Evolutionary conservation across 2,329 filamentous ascomycete genomes (phyloP).

Genomic region (Alternaria ethzedia): DNA sequence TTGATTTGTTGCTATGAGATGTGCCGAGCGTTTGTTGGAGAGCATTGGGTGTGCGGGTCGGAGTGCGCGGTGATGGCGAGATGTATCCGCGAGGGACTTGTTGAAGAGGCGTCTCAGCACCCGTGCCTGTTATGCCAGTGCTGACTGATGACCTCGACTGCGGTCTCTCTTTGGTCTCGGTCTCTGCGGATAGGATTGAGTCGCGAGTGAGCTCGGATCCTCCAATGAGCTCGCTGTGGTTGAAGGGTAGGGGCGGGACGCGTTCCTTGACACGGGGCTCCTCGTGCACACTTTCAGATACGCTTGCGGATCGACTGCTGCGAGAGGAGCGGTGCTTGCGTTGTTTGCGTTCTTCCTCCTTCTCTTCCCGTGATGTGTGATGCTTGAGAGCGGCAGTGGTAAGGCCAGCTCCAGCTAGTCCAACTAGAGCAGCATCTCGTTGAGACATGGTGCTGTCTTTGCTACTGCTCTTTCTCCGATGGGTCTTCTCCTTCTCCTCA

Average conservation of each 20-base stretch:
- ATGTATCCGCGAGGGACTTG: slow-evolving; percentile 67
- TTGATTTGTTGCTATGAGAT: slow-evolving; percentile 66
- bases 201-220: slow-evolving; percentile 86
- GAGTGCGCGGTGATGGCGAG: slow-evolving; percentile 67
- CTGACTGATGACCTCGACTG: slow-evolving; percentile 64
- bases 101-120: slow-evolving; percentile 60
- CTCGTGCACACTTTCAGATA: slow-evolving; percentile 61
- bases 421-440: slow-evolving; percentile 63
- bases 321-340: slow-evolving; percentile 56
- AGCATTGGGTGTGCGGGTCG: slow-evolving; percentile 65
- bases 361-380: slow-evolving; percentile 66
- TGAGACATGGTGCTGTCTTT: slow-evolving; percentile 48
- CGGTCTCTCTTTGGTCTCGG: slow-evolving; percentile 65
- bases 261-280: slow-evolving; percentile 56
- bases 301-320: slow-evolving; percentile 58
- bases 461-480: slow-evolving; percentile 60
- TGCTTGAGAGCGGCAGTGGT: slow-evolving; percentile 68
- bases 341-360: slow-evolving; percentile 51
- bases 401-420: slow-evolving; percentile 61
- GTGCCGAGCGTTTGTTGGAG: slow-evolving; percentile 68
- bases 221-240: slow-evolving; percentile 79
- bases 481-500: slow-evolving; percentile 55
- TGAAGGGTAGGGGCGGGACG: slow-evolving; percentile 80
- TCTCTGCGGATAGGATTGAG: slow-evolving; percentile 83
- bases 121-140: slow-evolving; percentile 51